Base-by-base conservation (phyloP, 148 eudicot species). In the Diospyros kaki region DNA sequence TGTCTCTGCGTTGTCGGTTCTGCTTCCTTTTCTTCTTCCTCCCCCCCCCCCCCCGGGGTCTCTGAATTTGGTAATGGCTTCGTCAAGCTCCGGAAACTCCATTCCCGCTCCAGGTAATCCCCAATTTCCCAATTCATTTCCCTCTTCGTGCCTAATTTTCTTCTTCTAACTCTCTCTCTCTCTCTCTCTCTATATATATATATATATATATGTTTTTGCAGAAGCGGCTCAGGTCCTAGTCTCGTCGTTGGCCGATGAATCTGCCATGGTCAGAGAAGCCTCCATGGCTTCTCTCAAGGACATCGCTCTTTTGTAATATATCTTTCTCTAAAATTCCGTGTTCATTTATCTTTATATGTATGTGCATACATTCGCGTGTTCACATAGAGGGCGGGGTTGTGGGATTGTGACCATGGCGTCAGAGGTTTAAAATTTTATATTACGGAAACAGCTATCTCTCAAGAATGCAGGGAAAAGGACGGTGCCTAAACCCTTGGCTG, bases 171-270 rank as follows among this genome's bases (percentile, higher is more conserved):
- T 75, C 17, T 41, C 45, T 40, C 58, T 73, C 39, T 64, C 8
- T 72, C 10, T 59, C 58, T 28, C 28, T 28, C 28, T 28, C 0
- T 28, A 28, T 28, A 28, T 28, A 28, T 28, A 28, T 28, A 28
- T 28, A 28, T 28, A 28, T 28, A 28, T 28, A 28, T 28, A 28
- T 28, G 28, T 28, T 28, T 28, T 80, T 72, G 65, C 88, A 94
- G 98, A 94, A 70, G 98, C 98, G 28, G 92, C 90, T 55, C 97
- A 90, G 79, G 91, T 89, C 71, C 82, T 94, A 39, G 96, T 94
- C 1, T 81, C 86, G 14, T 83, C 86, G 68, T 84, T 94, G 17
- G 90, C 96, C 15, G 98, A 94, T 76, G 98, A 94, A n/a, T 92
- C 97, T 18, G 72, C 86, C 5, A 14, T 83, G 71, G 98, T 94